Percentiles rank a stretch among this genome's conserved stretches.
phyloP scores from a whole-genome alignment of 2,329 filamentous ascomycete genomes.

The Aureobasidium sp. region DNA sequence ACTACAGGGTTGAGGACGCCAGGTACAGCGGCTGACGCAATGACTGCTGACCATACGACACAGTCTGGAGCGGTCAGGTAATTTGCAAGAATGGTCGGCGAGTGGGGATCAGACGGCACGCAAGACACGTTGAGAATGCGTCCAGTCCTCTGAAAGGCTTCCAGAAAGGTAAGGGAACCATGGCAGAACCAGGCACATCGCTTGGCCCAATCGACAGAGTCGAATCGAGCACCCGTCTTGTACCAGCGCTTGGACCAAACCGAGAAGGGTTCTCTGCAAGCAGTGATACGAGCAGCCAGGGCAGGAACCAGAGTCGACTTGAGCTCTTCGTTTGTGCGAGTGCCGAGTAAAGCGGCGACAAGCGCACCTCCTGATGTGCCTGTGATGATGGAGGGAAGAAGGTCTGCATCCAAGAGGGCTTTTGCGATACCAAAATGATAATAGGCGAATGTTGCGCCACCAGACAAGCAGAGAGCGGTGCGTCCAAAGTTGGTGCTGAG shows the following conservation, averaged over 20 bases:
- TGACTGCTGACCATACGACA: conserved; percentile 94
- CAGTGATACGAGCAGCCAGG: conserved; percentile 75
- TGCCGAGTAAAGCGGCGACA: conserved; percentile 78
- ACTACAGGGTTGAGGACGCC: conserved; percentile 94
- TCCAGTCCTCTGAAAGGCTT: conserved; percentile 89
- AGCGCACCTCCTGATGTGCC: conserved; percentile 92
- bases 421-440: conserved; percentile 94
- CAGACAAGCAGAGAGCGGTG: conserved; percentile 86
- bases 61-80: conserved; percentile 94
- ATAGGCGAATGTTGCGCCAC: conserved; percentile 90
- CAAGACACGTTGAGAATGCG: conserved; percentile 94
- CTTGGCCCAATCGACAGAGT: conserved; percentile 84
- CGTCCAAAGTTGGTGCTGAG: conserved; percentile 85
- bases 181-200: conserved; percentile 83
- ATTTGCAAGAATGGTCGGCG: conserved; percentile 85
- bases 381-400: conserved; percentile 89
- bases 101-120: conserved; percentile 91
- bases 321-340: conserved; percentile 85
- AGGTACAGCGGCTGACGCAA: conserved; percentile 91
- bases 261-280: conserved; percentile 69
- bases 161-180: conserved; percentile 87
- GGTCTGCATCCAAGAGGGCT: conserved; percentile 75
- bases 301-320: conserved; percentile 78
- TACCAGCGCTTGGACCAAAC: conserved; percentile 83
- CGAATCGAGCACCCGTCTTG: conserved; percentile 86